Evolutionary conservation across 306 rosid genomes (phyloP).

Genomic region (Quercus agrifolia): DNA sequence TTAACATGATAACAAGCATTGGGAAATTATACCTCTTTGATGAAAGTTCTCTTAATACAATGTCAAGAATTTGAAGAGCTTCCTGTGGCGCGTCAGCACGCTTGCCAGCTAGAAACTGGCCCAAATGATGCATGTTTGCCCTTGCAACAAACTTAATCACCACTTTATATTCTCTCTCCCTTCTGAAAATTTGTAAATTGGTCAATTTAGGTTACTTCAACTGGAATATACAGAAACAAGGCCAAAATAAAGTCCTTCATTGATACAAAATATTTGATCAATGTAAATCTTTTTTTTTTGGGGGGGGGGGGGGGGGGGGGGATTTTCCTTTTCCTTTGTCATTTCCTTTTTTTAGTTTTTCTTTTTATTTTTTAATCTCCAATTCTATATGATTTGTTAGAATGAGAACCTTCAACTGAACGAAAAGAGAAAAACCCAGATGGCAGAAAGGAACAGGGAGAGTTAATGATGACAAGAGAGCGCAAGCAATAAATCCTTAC

Average conservation of each 20-base stretch:
- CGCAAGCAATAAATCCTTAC: conserved; percentile 43
- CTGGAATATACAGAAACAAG: not conserved
- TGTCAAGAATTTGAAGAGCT: conserved; percentile 87
- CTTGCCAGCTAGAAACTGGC: conserved; percentile 90
- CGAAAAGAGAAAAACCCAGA: not conserved
- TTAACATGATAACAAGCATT: not conserved
- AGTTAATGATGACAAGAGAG: not conserved
- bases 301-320: no score
- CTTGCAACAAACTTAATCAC: conserved; percentile 85
- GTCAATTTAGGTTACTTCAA: conserved; percentile 15
- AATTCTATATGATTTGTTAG: not conserved
- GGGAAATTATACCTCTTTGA: conserved; percentile 54
- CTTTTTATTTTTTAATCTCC: not conserved
- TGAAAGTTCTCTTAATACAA: conserved; percentile 82
- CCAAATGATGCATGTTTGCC: conserved; percentile 92
- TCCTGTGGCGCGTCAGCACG: conserved; percentile 93
- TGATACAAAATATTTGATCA: not conserved
- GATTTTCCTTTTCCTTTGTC: not conserved
- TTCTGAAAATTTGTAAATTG: conserved; percentile 39
- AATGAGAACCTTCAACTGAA: not conserved
- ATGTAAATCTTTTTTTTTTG: not conserved
- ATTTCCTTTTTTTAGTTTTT: not conserved
- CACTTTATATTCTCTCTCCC: conserved; percentile 75
- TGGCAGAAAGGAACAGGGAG: not conserved
- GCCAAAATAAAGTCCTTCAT: not conserved